These are phyloP conservation scores for Malus fusca DNA, from an alignment of 306 rosid species.

Conservation along the genomic window DNA sequence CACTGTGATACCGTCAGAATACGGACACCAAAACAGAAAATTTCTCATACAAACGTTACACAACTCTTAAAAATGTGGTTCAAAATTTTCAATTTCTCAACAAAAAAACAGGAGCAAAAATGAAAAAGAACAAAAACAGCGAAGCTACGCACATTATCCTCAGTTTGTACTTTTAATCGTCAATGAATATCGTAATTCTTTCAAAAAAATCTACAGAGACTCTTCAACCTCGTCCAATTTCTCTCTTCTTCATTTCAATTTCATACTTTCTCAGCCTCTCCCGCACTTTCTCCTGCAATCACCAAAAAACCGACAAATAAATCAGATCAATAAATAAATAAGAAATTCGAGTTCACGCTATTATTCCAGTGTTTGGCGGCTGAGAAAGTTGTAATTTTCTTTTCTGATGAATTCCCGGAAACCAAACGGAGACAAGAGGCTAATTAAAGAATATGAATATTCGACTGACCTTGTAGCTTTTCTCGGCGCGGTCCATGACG, in stretches of 20 bases:
- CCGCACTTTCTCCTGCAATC: constrained; percentile 61
- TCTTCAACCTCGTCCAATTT: constrained; percentile 55
- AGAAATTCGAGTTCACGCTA: neutral
- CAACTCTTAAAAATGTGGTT: neutral
- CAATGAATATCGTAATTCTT: no score
- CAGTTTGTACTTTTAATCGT: no score
- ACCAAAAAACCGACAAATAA: neutral
- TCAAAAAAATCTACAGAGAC: constrained; percentile 22
- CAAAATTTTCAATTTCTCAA: neutral
- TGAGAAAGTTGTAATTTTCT: neutral
- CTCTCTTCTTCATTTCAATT: constrained; percentile 59
- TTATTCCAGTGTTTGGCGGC: neutral
- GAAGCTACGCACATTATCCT: neutral
- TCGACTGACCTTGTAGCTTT: constrained; percentile 50
- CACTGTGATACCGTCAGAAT: neutral
- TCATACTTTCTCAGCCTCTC: constrained; percentile 62
- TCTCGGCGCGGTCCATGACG: constrained; percentile 71
- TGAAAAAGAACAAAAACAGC: neutral
- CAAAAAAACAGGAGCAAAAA: neutral
- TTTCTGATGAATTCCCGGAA: neutral
- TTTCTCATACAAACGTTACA: no score
- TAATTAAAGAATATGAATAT: neutral
- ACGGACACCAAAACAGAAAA: neutral
- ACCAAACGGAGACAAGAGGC: neutral
- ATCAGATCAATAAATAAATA: neutral